Evolutionary conservation across 2,329 filamentous ascomycete species (phyloP).

Genomic region (Cytospora piceicola): DNA sequence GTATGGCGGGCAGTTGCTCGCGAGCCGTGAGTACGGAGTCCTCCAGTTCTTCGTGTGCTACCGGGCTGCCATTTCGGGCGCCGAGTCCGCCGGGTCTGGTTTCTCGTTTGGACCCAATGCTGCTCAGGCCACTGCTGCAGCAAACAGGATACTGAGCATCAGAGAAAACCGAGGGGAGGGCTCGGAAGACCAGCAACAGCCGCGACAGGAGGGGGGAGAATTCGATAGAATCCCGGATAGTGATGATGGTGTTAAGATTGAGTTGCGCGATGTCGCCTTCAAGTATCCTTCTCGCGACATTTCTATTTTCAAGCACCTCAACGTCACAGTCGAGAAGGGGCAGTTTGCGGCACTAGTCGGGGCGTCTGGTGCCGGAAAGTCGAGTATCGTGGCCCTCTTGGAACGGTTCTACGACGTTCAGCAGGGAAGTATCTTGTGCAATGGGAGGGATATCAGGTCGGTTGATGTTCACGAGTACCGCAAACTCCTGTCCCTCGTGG

Average conservation of each 20-base stretch:
- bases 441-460: conserved; percentile 61
- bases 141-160: conserved; percentile 62
- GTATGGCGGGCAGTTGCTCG: conserved; percentile 66
- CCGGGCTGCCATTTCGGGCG: conserved; percentile 69
- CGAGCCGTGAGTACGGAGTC: conserved; percentile 51
- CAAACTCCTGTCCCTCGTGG: conserved; percentile 68
- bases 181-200: not conserved
- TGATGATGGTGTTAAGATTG: conserved; percentile 58
- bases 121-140: conserved; percentile 61
- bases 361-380: conserved; percentile 73
- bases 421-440: conserved; percentile 66
- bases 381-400: conserved; percentile 67
- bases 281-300: conserved; percentile 62
- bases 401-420: conserved; percentile 73
- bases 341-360: conserved; percentile 74
- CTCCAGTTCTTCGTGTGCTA: conserved; percentile 61
- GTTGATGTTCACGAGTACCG: conserved; percentile 67
- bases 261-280: conserved; percentile 61
- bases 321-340: conserved; percentile 67
- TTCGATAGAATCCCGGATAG: conserved; percentile 47
- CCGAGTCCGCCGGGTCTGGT: conserved; percentile 68
- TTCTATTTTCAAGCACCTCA: conserved; percentile 63
- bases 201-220: conserved; percentile 11
- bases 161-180: conserved; percentile 42
- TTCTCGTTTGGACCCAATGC: conserved; percentile 70